Conservation (phyloP, 108 stramenopile species). For the Fistulifera pelliculosa region DNA sequence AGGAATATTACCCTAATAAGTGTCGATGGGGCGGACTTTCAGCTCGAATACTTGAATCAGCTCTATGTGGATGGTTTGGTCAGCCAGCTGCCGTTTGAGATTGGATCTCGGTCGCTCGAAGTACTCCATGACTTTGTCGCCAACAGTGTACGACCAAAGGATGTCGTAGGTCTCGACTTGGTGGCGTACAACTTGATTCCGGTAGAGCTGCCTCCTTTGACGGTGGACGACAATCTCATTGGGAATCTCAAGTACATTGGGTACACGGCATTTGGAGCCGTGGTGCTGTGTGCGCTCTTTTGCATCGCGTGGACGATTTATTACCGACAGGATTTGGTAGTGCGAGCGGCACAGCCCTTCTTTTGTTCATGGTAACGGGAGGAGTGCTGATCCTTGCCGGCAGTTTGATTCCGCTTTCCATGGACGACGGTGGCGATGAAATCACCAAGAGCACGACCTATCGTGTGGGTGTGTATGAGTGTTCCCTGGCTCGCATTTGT, state of each 20-base stretch:
- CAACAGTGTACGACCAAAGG: background rate
- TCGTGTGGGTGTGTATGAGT: constrained; percentile 15
- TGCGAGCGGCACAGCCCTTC: constrained; percentile 34
- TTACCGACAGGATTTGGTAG: constrained; percentile 11
- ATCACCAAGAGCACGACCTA: no score
- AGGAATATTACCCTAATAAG: constrained; percentile 14
- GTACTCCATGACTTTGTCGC: constrained; percentile 1
- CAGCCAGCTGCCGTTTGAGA: constrained; percentile 31
- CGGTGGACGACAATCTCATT: constrained; percentile 3
- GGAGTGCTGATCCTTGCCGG: constrained; percentile 40
- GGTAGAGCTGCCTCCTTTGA: background rate
- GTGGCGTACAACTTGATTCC: constrained; percentile 17
- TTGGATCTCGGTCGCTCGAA: constrained; percentile 15
- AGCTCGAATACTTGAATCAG: constrained; percentile 7
- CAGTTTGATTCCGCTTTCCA: constrained; percentile 22
- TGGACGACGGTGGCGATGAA: constrained; percentile 25
- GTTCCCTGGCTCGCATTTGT: constrained; percentile 31
- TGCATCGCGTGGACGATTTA: constrained; percentile 6
- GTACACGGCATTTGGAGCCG: background rate
- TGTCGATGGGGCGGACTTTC: constrained; percentile 14
- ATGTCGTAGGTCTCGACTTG: constrained; percentile 3
- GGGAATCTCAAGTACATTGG: constrained; percentile 3
- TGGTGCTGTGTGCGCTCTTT: background rate
- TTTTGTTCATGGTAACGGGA: constrained; percentile 33
- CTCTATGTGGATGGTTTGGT: constrained; percentile 32